These are phyloP conservation scores for Triticum timopheevii DNA, from an alignment of 176 grass and related monocot species.

Conservation along the genomic window DNA sequence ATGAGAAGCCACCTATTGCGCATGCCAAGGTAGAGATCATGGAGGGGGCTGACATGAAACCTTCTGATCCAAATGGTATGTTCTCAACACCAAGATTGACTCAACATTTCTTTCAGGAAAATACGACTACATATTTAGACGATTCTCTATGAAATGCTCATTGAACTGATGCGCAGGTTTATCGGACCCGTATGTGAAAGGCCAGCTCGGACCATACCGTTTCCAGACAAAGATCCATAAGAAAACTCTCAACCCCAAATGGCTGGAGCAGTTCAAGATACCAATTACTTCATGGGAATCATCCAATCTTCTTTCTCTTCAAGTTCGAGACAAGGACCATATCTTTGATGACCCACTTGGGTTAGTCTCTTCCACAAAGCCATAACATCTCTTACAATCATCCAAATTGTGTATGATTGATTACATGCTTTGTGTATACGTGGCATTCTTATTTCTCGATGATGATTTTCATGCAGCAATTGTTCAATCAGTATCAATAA, in stretches of 20 bases:
- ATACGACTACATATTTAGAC: background rate
- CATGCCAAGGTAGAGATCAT: conserved; percentile 78
- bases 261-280: conserved; percentile 90
- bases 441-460: background rate
- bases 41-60: conserved; percentile 94
- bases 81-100: background rate
- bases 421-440: background rate
- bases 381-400: background rate
- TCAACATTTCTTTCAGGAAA: conserved; percentile 2
- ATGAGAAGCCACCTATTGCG: conserved; percentile 80
- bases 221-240: conserved; percentile 91
- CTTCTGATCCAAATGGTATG: conserved; percentile 91
- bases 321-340: conserved; percentile 89
- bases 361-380: conserved; percentile 42
- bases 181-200: conserved; percentile 90
- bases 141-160: background rate
- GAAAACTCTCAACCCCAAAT: conserved; percentile 93
- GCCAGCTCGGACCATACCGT: conserved; percentile 67
- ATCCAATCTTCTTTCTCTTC: conserved; percentile 71
- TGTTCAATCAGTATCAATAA: conserved; percentile 80
- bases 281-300: conserved; percentile 91
- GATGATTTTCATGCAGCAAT: conserved; percentile 35
- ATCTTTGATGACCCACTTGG: conserved; percentile 94
- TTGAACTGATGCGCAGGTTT: conserved; percentile 56
- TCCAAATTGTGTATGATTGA: conserved; percentile 1